A percentile compares a stretch with the other conserved stretches of the same genome.
These are phyloP conservation scores for Fraxinus nigra DNA, from an alignment of 305 asterid species.

Conservation along the genomic window DNA sequence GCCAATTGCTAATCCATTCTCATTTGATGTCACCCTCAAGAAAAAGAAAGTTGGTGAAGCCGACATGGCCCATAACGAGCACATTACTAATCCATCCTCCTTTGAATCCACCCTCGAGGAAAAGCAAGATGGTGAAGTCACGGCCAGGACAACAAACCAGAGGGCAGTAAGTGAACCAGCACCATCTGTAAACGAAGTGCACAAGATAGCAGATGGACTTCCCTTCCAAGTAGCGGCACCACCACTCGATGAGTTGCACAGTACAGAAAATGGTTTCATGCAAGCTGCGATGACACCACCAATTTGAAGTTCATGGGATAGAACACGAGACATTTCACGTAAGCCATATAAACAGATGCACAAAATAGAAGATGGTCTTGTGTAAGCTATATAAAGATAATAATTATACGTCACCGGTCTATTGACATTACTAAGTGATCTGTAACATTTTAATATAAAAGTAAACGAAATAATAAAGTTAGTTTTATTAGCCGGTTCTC, in stretches of 20 bases:
- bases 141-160: background rate
- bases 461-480: too few relatives aligned
- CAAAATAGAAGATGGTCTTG: background rate
- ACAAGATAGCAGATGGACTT: background rate
- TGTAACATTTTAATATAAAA: background rate
- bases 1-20: background rate
- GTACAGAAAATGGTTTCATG: background rate
- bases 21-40: background rate
- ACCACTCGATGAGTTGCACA: background rate
- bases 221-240: background rate
- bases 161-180: background rate
- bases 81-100: background rate
- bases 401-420: too few relatives aligned
- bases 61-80: background rate
- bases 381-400: background rate
- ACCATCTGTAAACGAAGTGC: background rate
- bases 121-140: background rate
- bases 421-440: background rate
- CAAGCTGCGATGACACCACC: background rate
- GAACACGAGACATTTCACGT: background rate
- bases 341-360: background rate
- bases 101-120: background rate
- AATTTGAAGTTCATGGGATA: background rate
- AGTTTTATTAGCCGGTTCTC: background rate
- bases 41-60: background rate